phyloP scores from a whole-genome alignment of 305 asterid species.

The Solanum hybrid region DNA sequence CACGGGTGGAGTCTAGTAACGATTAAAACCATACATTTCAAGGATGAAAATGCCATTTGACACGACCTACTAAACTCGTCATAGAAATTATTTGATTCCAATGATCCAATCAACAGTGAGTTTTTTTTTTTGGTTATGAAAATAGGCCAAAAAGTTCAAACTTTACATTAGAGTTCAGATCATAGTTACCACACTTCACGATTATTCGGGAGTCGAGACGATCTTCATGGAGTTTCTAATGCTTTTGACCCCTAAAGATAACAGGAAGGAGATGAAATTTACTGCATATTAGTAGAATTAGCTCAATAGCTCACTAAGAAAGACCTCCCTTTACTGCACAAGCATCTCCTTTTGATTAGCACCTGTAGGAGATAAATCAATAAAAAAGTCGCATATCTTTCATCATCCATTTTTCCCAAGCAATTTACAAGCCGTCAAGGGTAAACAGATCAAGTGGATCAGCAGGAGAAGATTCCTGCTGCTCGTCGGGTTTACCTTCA shows the following conservation, averaged over 20 bases:
- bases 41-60: background rate
- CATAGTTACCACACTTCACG: background rate
- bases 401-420: conserved; percentile 39
- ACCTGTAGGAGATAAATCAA: conserved; percentile 79
- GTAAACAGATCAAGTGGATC: conserved; percentile 70
- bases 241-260: background rate
- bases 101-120: background rate
- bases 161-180: background rate
- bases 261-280: background rate
- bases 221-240: conserved; percentile 1
- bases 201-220: background rate
- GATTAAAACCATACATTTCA: background rate
- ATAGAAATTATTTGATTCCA: background rate
- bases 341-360: conserved; percentile 37
- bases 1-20: background rate
- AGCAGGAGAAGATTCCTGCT: conserved; percentile 57
- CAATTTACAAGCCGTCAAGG: conserved; percentile 74
- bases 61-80: background rate
- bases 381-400: conserved; percentile 45
- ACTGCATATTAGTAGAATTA: background rate
- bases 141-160: background rate
- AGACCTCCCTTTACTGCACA: conserved; percentile 37
- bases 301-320: conserved; percentile 26
- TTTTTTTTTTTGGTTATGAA: background rate
- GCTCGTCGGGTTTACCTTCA: conserved; percentile 74